Percentiles rank a stretch among this genome's conserved stretches.
These are phyloP conservation scores for Nicotiana attenuata DNA, from an alignment of 257 asterid genomes.

Conservation along the genomic window DNA sequence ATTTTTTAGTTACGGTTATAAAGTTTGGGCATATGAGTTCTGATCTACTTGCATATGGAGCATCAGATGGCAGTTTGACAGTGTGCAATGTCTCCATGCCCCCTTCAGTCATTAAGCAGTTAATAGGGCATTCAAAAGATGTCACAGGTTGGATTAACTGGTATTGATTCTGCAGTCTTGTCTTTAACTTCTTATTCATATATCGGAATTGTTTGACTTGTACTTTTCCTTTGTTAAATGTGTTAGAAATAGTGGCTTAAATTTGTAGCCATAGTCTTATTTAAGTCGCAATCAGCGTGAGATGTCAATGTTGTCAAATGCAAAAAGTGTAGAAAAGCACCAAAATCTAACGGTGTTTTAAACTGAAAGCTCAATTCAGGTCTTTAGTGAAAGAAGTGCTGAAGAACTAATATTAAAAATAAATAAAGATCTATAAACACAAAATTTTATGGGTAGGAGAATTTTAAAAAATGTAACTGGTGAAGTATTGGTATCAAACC, in stretches of 20 bases:
- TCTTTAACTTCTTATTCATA: constrained; percentile 11
- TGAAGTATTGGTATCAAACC: background rate
- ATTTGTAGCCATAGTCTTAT: background rate
- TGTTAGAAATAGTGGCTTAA: background rate
- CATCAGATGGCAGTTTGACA: constrained; percentile 91
- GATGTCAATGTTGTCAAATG: background rate
- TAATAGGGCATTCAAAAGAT: constrained; percentile 91
- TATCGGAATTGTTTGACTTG: constrained; percentile 1
- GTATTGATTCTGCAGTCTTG: constrained; percentile 41
- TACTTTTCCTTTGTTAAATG: background rate
- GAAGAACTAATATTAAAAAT: background rate
- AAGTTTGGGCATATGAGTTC: constrained; percentile 97
- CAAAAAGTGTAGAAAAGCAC: background rate
- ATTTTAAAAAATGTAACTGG: background rate
- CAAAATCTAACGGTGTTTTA: background rate
- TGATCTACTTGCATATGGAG: constrained; percentile 95
- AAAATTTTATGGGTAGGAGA: background rate
- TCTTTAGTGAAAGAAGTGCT: background rate
- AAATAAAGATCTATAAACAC: background rate
- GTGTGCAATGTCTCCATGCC: constrained; percentile 73
- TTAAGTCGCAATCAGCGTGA: background rate
- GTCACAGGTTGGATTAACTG: constrained; percentile 91
- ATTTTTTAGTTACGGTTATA: constrained; percentile 70
- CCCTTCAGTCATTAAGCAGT: constrained; percentile 65
- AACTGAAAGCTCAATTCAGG: background rate